A percentile compares a stretch with the other conserved stretches of the same genome.
phyloP scores from a whole-genome alignment of 2,329 filamentous ascomycete genomes.

The Atkinsonella hypoxylon region DNA sequence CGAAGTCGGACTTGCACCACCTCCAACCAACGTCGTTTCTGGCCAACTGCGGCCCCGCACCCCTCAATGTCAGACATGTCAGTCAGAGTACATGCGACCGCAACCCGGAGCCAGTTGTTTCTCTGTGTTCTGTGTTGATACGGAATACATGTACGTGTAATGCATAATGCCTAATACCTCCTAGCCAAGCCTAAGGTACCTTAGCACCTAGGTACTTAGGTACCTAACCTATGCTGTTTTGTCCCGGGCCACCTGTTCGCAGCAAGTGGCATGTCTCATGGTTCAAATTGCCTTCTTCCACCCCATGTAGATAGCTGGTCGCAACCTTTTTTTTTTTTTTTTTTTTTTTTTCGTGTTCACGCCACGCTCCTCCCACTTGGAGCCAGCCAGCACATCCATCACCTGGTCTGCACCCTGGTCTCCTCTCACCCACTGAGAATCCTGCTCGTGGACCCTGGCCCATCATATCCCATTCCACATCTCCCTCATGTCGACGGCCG shows the following conservation, averaged over 20 bases:
- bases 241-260: too few relatives aligned
- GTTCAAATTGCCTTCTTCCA: too few relatives aligned
- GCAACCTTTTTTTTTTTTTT: not conserved
- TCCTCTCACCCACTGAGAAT: not conserved
- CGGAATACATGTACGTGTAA: not conserved
- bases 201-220: too few relatives aligned
- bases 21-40: too few relatives aligned
- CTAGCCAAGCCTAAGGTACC: too few relatives aligned
- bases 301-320: not conserved
- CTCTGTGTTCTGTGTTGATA: not conserved
- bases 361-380: not conserved
- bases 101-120: not conserved
- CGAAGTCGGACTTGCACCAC: conserved; percentile 5
- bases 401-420: not conserved
- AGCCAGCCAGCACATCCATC: conserved; percentile 1
- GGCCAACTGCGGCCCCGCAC: not conserved
- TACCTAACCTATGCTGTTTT: too few relatives aligned
- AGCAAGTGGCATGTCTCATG: too few relatives aligned
- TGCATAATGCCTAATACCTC: too few relatives aligned
- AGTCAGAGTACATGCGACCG: not conserved
- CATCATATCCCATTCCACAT: not conserved
- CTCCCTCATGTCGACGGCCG: not conserved
- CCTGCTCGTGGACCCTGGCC: not conserved
- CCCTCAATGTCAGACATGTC: too few relatives aligned
- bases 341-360: too few relatives aligned